These are phyloP conservation scores for Cladosporium cucumerinum DNA, from an alignment of 2,329 filamentous ascomycete genomes.

Conservation along the genomic window DNA sequence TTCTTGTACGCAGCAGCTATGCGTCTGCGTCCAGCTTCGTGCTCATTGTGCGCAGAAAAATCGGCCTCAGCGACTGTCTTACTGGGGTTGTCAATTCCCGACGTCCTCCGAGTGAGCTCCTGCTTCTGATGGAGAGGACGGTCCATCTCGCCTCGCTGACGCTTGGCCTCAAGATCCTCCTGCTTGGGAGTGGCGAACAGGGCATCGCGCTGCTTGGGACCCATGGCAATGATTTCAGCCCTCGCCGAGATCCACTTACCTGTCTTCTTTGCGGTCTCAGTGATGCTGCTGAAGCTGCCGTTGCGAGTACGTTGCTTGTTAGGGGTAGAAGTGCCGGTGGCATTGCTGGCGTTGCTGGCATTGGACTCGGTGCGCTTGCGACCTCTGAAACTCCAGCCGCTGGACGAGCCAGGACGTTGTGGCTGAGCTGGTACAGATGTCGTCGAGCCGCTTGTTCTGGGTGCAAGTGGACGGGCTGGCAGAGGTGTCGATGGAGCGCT, in stretches of 20 bases:
- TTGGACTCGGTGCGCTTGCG: constrained; percentile 6
- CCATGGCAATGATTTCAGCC: constrained; percentile 14
- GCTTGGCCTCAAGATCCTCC: not conserved
- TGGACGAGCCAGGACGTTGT: not conserved
- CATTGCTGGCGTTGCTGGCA: not conserved
- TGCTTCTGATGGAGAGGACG: constrained; percentile 16
- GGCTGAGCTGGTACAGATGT: not conserved
- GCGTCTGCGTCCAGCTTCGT: not conserved
- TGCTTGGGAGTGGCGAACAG: not conserved
- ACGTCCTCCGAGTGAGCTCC: not conserved
- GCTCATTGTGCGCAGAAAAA: too few species aligned
- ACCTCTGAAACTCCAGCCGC: constrained; percentile 9
- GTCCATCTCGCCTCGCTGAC: not conserved
- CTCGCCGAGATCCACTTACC: constrained; percentile 9
- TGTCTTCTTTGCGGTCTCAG: constrained; percentile 11
- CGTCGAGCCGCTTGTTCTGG: not conserved
- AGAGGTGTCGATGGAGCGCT: not conserved
- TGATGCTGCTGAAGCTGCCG: constrained; percentile 14
- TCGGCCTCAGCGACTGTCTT: not conserved
- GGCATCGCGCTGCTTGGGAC: constrained; percentile 9
- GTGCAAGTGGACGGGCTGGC: not conserved
- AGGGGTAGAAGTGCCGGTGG: not conserved
- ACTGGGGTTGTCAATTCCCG: not conserved
- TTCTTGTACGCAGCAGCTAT: not conserved
- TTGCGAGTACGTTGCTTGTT: not conserved